phyloP scores from a whole-genome alignment of 257 asterid species.

The Handroanthus guayacan region DNA sequence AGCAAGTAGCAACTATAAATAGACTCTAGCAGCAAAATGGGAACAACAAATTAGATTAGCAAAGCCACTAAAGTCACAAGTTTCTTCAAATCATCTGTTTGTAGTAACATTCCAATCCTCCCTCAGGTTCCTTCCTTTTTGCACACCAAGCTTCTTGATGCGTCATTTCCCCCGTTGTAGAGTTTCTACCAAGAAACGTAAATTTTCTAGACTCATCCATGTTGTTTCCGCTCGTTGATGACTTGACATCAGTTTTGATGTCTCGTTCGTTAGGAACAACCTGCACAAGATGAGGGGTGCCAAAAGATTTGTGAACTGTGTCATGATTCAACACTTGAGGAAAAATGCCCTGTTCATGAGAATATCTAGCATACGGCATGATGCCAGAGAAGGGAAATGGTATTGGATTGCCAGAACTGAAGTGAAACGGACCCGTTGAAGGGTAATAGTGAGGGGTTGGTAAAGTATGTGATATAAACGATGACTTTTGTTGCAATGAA shows the following conservation, averaged over 20 bases:
- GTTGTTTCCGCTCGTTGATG: slow-evolving; percentile 38
- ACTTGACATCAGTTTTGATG: slow-evolving; percentile 37
- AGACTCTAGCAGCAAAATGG: slow-evolving; percentile 31
- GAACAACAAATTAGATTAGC: slow-evolving; percentile 41
- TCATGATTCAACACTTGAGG: slow-evolving; percentile 31
- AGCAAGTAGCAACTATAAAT: not conserved
- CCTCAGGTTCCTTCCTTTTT: slow-evolving; percentile 68
- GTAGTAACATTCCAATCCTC: slow-evolving; percentile 49
- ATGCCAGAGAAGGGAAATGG: slow-evolving; percentile 27
- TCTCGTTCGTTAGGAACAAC: slow-evolving; percentile 34
- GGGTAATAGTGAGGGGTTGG: slow-evolving; percentile 45
- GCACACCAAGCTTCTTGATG: slow-evolving; percentile 46
- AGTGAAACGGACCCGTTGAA: slow-evolving; percentile 41
- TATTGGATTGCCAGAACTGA: slow-evolving; percentile 30
- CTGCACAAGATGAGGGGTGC: slow-evolving; percentile 39
- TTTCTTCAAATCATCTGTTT: slow-evolving; percentile 45
- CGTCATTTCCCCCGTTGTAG: slow-evolving; percentile 38
- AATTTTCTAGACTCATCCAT: slow-evolving; percentile 39
- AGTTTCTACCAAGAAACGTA: slow-evolving; percentile 39
- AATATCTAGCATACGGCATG: slow-evolving; percentile 40
- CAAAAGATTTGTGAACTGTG: slow-evolving; percentile 28
- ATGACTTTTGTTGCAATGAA: slow-evolving; percentile 46
- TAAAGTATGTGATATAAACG: slow-evolving; percentile 37
- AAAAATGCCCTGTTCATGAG: slow-evolving; percentile 30
- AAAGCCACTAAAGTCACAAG: slow-evolving; percentile 25